Base-by-base conservation (phyloP, 2,329 filamentous ascomycete genomes). In the Coniochaeta sp. region DNA sequence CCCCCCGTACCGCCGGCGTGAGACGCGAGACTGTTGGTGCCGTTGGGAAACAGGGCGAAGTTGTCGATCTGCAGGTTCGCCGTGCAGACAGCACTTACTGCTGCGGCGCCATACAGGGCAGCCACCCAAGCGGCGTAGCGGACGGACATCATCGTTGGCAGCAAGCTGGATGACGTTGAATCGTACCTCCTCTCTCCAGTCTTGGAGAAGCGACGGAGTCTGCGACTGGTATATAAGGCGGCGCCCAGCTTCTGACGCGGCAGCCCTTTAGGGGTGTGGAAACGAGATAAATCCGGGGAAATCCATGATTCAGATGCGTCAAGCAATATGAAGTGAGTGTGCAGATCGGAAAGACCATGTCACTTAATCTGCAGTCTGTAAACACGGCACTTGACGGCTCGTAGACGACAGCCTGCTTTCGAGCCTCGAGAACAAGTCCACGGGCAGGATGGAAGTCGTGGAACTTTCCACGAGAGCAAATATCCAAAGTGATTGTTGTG, bases 381-480 rank as follows among this genome's bases (percentile, higher is more conserved):
- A 56, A 36, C 30, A 38, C 54, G 54, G 54, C 34, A 56, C 54
- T 38, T 56, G 54, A 36, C 54, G 54, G 28, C 38, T 34, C 34
- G n/a, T 56, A 24, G 54, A 24, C 28, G 9, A 38, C 2, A 32
- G 30, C 17, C 54, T 56, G 28, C 19, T 24, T 36, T 22, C 30
- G 14, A 38, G n/a, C 30, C 54, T 56, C 5, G 54, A 56, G n/a
- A 38, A 24, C 28, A 34, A 32, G 30, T 22, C 30, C 14, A 36
- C 28, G 38, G 14, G 30, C 24, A n/a, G n/a, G 19, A 38, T 34
- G 34, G 54, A 34, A 56, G 54, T 26, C 34, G n/a, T 56, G 30
- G 30, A 56, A 56, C 54, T 56, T 38, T 56, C 54, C 54, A 56
- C 26, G 5, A 57, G 36, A 40, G 36, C 26, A 57, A 57, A 57